phyloP scores from a whole-genome alignment of 306 rosid genomes.

The Carpinus viminea region DNA sequence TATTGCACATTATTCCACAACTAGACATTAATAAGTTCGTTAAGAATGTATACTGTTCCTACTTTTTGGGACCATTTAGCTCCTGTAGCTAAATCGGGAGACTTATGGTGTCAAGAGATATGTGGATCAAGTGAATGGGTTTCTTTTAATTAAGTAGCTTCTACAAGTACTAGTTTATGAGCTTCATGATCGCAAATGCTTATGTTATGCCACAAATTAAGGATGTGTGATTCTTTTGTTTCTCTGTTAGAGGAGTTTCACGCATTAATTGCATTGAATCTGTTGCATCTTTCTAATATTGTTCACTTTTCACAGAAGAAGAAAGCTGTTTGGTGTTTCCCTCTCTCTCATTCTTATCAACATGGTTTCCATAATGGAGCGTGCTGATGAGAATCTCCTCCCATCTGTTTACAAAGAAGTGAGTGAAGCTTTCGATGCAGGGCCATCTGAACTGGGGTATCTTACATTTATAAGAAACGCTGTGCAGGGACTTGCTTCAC shows the following conservation, averaged over 20 bases:
- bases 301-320: conserved; percentile 38
- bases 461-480: conserved; percentile 89
- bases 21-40: background rate
- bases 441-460: conserved; percentile 93
- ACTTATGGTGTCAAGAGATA: too few relatives aligned
- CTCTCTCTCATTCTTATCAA: conserved; percentile 81
- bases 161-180: conserved; percentile 14
- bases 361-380: conserved; percentile 93
- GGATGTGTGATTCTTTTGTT: background rate
- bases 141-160: background rate
- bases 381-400: conserved; percentile 92
- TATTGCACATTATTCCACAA: too few relatives aligned
- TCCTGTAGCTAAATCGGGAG: background rate
- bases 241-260: conserved; percentile 2
- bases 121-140: too few relatives aligned
- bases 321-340: conserved; percentile 60
- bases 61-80: background rate
- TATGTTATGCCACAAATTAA: conserved; percentile 6
- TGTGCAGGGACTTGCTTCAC: conserved; percentile 84
- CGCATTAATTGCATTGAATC: conserved; percentile 10
- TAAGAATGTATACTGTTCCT: background rate
- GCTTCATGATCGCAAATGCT: conserved; percentile 6
- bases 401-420: conserved; percentile 98
- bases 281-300: conserved; percentile 11
- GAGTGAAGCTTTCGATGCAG: conserved; percentile 86